These are phyloP conservation scores for Aspergillus phoenicis DNA, from an alignment of 2,329 filamentous ascomycete genomes.

Conservation along the genomic window DNA sequence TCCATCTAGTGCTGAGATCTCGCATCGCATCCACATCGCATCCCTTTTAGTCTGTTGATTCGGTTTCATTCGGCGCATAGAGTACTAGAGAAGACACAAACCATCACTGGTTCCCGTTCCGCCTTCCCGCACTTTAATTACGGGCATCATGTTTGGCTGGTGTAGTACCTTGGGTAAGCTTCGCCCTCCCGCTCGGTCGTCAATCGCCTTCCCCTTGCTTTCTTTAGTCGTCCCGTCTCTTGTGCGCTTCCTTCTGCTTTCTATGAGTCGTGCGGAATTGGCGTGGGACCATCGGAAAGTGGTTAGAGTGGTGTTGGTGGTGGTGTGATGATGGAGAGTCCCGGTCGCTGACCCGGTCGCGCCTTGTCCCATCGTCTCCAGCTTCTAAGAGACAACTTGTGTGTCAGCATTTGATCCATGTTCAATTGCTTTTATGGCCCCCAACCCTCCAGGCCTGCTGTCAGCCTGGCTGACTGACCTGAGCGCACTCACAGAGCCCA, in stretches of 20 bases:
- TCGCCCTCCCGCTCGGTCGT: constrained; percentile 1
- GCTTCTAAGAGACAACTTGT: not conserved
- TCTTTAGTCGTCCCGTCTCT: not conserved
- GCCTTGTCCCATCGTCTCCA: not conserved
- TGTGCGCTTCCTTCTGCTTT: not conserved
- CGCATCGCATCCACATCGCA: not conserved
- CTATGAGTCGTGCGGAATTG: not conserved
- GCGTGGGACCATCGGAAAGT: not conserved
- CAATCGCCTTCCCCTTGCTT: not conserved
- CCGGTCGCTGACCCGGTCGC: not conserved
- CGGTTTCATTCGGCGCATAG: not conserved
- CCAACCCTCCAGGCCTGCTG: not conserved
- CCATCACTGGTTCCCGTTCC: not conserved
- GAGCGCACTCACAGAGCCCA: not conserved
- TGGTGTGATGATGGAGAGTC: not conserved
- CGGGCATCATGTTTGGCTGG: constrained; percentile 38
- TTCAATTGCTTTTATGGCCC: not conserved
- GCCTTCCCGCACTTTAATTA: not conserved
- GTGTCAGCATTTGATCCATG: not conserved
- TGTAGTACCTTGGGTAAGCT: constrained; percentile 35
- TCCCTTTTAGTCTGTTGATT: not conserved
- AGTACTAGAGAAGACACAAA: not conserved
- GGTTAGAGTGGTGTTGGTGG: not conserved
- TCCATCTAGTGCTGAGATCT: not conserved
- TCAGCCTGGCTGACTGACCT: not conserved